Evolutionary conservation across 2,329 filamentous ascomycete genomes (phyloP).

Genomic region (Leptodontidium sp.): DNA sequence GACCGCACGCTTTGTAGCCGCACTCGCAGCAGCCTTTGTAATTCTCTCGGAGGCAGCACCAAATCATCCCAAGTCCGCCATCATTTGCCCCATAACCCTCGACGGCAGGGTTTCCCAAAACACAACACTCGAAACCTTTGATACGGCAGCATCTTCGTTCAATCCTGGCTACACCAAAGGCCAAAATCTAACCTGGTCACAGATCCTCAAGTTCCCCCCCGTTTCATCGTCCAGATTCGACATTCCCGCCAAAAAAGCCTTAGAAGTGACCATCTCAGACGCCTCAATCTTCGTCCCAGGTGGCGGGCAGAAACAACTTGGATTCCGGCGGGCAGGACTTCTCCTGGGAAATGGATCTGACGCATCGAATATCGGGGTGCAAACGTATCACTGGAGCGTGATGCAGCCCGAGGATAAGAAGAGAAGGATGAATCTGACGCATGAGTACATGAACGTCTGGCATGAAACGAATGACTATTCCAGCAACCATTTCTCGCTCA

Average conservation of each 20-base stretch:
- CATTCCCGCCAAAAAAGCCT: constrained; percentile 16
- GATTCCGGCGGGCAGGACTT: constrained; percentile 66
- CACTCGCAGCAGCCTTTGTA: background rate
- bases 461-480: constrained; percentile 57
- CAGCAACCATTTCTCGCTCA: constrained; percentile 61
- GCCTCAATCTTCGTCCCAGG: constrained; percentile 63
- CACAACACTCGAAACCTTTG: constrained; percentile 51
- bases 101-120: constrained; percentile 55
- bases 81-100: constrained; percentile 51
- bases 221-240: constrained; percentile 41
- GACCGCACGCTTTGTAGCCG: background rate
- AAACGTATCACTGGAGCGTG: constrained; percentile 68
- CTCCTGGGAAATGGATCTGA: constrained; percentile 59
- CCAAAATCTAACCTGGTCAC: constrained; percentile 58
- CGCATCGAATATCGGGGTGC: constrained; percentile 58
- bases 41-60: constrained; percentile 12
- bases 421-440: constrained; percentile 64
- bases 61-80: constrained; percentile 25
- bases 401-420: constrained; percentile 54
- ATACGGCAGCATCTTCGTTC: constrained; percentile 54
- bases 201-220: constrained; percentile 57
- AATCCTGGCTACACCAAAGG: constrained; percentile 62
- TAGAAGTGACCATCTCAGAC: constrained; percentile 49
- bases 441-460: constrained; percentile 67
- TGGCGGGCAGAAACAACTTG: constrained; percentile 58